Base-by-base conservation (phyloP, 805 yeast species). In the Ogataea ganodermae region DNA sequence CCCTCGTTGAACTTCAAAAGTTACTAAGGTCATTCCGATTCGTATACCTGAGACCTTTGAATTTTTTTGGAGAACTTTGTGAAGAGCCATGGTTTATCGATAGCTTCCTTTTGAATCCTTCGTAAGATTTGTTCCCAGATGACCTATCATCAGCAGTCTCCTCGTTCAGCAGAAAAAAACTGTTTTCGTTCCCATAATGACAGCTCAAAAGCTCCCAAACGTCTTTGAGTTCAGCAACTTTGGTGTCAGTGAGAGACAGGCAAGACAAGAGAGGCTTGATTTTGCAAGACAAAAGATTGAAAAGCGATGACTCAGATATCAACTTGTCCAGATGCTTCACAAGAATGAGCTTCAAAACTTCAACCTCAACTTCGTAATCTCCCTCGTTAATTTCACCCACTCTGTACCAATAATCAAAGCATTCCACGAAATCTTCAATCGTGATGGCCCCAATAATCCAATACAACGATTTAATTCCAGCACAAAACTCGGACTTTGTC, bases 11-110 rank as follows among this genome's bases (percentile, higher is more conserved):
- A n/a, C n/a, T n/a, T 31, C 35, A 54, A 20, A 48, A 30, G 43
- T 55, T 49, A 26, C 48, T 45, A 4, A 52, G 31, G 35, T 55
- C 59, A 16, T 46, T 49, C 8, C 59, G 39, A 30, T 55, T 55
- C 24, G 57, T 49, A 35, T 45, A 44, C 42, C 55, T 55, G 17
- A 55, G 35, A 8, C 56, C 59, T 36, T 55, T 55, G 21, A 51
- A 44, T 26, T 55, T 52, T 21, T 52, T 55, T 13, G 46, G 35
- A 3, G 47, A 37, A 20, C 22, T 21, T 2, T 37, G 43, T 2
- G 30, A 14, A 1, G 44, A 35, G 17, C 43, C 51, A 6, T 35
- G 30, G 33, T 44, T 46, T 1, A 35, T 35, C 1, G 56, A 55
- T 12, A 48, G 40, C 42, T 50, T 50, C 14, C 56, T 46, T 24